Evolutionary conservation across 805 yeast species (phyloP), one percentile per base, ranked within the genome.

Genomic region (Lachancea nothofagi): DNA sequence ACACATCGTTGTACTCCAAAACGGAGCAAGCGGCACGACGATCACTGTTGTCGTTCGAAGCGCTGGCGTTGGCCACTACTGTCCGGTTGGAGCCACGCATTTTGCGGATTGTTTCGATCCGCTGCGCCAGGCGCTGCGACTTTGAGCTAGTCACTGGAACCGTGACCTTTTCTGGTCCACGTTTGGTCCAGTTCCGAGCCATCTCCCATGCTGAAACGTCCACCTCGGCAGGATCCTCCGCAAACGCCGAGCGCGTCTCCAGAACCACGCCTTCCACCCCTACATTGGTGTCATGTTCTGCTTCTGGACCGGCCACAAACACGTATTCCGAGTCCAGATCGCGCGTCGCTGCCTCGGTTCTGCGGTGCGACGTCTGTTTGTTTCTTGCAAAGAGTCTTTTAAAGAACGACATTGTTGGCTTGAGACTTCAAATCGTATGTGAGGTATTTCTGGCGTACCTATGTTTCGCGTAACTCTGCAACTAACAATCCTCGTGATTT

Each of bases 171-270:
- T 14, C 30, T 6, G 32, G 10, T 17, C 12, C 38, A 19, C 38
- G 21, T 15, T 22, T 21, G 22, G 33, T 22, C 41, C 41, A 38
- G 21, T 35, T 21, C 14, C 45, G 42, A 1, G 55, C 57, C 57
- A 53, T 53, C 32, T 50, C 51, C 45, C 50, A 42, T 21, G 43
- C 47, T 22, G 50, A 45, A 5, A 53, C 41, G 40, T 53, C 57
- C 4, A 43, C 51, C 17, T 44, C 51, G 7, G 47, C 46, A 9
- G 46, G 47, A 13, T 38, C 42, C 6, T 40, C 50, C 28, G 38
- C 21, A 19, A 19, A 19, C 21, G 33, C 17, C n/a, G 17, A 14
- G 8, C 21, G 24, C 3, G 13, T 33, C 18, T 33, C 33, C 27
- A 14, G 27, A 14, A 17, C 22, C 23, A 22, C 20, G 17, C n/a